These are phyloP conservation scores for Sarocladium oryzae DNA, from an alignment of 2,329 filamentous ascomycete species.

Conservation along the genomic window DNA sequence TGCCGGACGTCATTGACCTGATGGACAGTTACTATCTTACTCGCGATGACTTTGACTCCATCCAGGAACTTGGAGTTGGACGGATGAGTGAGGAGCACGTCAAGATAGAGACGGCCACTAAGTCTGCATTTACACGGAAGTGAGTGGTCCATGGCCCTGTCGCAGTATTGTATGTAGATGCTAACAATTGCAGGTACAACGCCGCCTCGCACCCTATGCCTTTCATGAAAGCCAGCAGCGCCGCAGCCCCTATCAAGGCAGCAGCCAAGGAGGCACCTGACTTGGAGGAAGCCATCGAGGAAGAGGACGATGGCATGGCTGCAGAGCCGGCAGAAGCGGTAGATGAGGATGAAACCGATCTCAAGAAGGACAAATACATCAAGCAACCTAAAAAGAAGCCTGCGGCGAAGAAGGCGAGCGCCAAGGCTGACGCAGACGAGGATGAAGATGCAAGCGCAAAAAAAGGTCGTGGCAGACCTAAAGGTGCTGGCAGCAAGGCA, in stretches of 20 bases:
- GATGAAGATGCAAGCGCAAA: constrained; percentile 49
- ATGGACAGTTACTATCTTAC: constrained; percentile 98
- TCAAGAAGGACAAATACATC: constrained; percentile 95
- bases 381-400: constrained; percentile 73
- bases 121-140: constrained; percentile 81
- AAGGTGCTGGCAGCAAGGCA: constrained; percentile 33
- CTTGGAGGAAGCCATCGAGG: constrained; percentile 91
- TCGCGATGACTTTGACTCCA: constrained; percentile 81
- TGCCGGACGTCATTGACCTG: constrained; percentile 78
- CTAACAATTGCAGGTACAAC: constrained; percentile 61
- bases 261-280: constrained; percentile 74
- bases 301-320: constrained; percentile 70
- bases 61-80: constrained; percentile 85
- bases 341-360: constrained; percentile 70
- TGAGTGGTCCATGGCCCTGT: no score
- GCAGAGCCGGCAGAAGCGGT: constrained; percentile 52
- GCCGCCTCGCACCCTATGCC: constrained; percentile 78
- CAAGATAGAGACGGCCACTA: constrained; percentile 78
- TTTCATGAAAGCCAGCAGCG: constrained; percentile 87
- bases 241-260: constrained; percentile 62
- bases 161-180: no score
- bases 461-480: constrained; percentile 39
- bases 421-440: constrained; percentile 42
- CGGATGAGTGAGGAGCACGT: constrained; percentile 69
- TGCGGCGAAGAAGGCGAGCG: constrained; percentile 35